Evolutionary conservation across 257 asterid genomes (phyloP), one percentile per base, ranked within the genome.

Genomic region (Forsythia viridissima): DNA sequence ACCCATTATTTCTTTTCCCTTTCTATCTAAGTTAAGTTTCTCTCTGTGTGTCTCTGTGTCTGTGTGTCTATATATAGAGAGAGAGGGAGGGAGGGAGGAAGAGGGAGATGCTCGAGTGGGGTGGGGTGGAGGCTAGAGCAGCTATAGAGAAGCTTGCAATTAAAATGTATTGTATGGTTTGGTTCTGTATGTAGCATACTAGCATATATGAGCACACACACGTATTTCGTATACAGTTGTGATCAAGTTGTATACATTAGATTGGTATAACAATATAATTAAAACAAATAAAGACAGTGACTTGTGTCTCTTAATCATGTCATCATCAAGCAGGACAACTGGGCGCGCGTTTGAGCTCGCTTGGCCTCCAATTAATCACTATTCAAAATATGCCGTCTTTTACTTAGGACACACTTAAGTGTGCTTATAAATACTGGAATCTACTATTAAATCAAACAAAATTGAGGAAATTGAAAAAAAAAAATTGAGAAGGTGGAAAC

Each of bases 1-100:
- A 67, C 96, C 96, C 96, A 90, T 90, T 34, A 24, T 36, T 36
- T 21, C 55, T 36, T 66, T 65, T 16, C 12, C 15, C 40, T 74
- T 74, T 59, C 38, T 43, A 18, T 20, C 3, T 30, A n/a, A 13
- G 20, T 13, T 13, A 4, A 48, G 15, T 4, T 48, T 48, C 34
- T 30, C 34, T 30, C 34, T 30, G 34, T 30, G 34, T 30, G 34
- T n/a, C 34, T 4, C 9, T 70, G 52, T 0, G 10, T 8, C 0
- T 44, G 38, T 24, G 8, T 7, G 18, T 30, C 2, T 30, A 30
- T 30, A 30, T 30, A 5, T 8, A 21, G 61, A 77, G 16, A 13
- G n/a, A 13, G 40, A 41, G 66, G 69, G 36, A 2, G 9, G 10
- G 46, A 6, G 4, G 6, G 24, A 7, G 30, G 16, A 11, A 41